Evolutionary conservation across 1,284 basidiomycete species (phyloP), one percentile per base, ranked within the genome.

Genomic region (Leucoagaricus sp.): DNA sequence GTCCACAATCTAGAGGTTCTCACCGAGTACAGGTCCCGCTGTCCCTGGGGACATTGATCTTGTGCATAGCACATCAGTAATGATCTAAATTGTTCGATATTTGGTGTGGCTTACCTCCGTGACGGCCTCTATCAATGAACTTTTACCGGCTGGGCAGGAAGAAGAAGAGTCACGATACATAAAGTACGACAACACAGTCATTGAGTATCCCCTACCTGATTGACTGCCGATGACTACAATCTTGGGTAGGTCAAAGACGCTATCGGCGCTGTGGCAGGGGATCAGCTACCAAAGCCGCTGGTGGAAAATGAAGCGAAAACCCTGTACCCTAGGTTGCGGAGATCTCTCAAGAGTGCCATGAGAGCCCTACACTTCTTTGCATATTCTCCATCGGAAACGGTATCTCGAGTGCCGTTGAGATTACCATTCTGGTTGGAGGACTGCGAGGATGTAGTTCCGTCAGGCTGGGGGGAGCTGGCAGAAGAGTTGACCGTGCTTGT

Each of bases 201-300:
- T n/a, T n/a, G n/a, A n/a, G n/a, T n/a, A n/a, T n/a, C n/a, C n/a
- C n/a, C n/a, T n/a, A 76, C 84, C 83, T 0, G 84, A 86, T 62
- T 86, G 84, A n/a, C 77, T 74, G 7, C 84, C 84, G 33, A 84
- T 80, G 2, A 86, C 83, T 0, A 75, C 77, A 12, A 86, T 77
- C 1, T 72, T 69, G 7, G 84, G 84, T 13, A 84, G 67, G 58
- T 80, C 74, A 1, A 85, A 67, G 33, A 76, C 57, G 3, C 68
- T 69, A 3, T 70, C 67, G 0, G 75, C 78, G 1, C 82, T 82
- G 60, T 3, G 12, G 4, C 13, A 1, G 15, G 33, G n/a, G 5
- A 12, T 44, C 10, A 34, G 40, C 38, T 3, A 44, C 33, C 44
- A 9, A 21, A 2, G 9, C 17, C 8, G 12, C 9, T 19, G 23